These are phyloP conservation scores for Candida bentonensis DNA, from an alignment of 805 yeast species.

Conservation along the genomic window DNA sequence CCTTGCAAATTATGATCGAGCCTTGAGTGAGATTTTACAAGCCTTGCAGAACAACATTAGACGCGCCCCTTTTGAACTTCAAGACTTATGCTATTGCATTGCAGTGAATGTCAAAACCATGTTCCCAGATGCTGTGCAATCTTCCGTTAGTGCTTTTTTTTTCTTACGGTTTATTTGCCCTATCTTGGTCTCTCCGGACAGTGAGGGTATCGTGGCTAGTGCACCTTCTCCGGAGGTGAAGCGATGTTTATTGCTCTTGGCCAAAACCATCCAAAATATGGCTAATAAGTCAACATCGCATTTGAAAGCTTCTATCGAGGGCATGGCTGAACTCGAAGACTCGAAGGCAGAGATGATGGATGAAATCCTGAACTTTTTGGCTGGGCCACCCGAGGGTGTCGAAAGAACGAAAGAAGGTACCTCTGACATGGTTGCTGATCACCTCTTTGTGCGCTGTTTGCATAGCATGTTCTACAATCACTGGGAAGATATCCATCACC, in stretches of 20 bases:
- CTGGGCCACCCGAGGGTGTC: slow-evolving; percentile 12
- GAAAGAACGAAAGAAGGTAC: neutral
- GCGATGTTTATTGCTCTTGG: slow-evolving; percentile 14
- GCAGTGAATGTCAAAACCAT: slow-evolving; percentile 37
- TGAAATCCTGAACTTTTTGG: slow-evolving; percentile 24
- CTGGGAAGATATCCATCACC: slow-evolving; percentile 25
- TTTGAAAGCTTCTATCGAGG: slow-evolving; percentile 34
- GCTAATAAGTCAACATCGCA: slow-evolving; percentile 10
- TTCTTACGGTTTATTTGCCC: slow-evolving; percentile 68
- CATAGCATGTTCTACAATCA: slow-evolving; percentile 39
- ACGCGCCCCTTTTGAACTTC: slow-evolving; percentile 46
- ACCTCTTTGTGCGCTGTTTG: slow-evolving; percentile 21
- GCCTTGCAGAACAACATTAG: slow-evolving; percentile 37
- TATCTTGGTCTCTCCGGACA: slow-evolving; percentile 69
- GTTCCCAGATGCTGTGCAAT: slow-evolving; percentile 47
- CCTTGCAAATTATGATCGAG: slow-evolving; percentile 37
- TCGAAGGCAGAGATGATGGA: slow-evolving; percentile 26
- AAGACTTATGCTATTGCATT: slow-evolving; percentile 49
- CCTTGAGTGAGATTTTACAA: slow-evolving; percentile 41
- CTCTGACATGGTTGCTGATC: slow-evolving; percentile 7
- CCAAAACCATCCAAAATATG: slow-evolving; percentile 19
- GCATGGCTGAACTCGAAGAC: slow-evolving; percentile 27
- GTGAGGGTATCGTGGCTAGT: slow-evolving; percentile 18
- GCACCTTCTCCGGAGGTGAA: slow-evolving; percentile 11
- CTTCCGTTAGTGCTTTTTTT: slow-evolving; percentile 72